A percentile compares a stretch with the other conserved stretches of the same genome.
Evolutionary conservation across 2,329 filamentous ascomycete species (phyloP).

Genomic region (Trichophyton rubrum): DNA sequence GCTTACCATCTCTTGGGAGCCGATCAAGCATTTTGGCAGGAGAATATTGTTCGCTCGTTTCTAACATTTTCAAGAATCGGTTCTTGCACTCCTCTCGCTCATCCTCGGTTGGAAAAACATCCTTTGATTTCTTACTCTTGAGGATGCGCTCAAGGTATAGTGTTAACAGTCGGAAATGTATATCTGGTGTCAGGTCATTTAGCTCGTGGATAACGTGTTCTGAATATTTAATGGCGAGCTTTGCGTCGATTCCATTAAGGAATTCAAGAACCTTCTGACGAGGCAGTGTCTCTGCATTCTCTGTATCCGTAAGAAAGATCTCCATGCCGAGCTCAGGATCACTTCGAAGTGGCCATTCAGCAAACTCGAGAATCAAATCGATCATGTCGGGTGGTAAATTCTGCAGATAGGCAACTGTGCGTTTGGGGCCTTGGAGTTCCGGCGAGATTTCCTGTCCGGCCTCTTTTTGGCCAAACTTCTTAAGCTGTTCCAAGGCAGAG

Average conservation of each 20-base stretch:
- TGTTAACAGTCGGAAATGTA: constrained; percentile 73
- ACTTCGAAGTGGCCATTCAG: constrained; percentile 68
- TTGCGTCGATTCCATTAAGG: constrained; percentile 54
- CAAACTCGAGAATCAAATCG: constrained; percentile 82
- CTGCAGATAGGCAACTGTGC: constrained; percentile 84
- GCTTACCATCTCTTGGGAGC: constrained; percentile 65
- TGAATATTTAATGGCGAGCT: constrained; percentile 67
- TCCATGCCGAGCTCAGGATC: constrained; percentile 74
- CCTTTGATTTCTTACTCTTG: constrained; percentile 27
- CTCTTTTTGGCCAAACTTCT: constrained; percentile 53
- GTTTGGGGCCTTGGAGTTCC: constrained; percentile 62
- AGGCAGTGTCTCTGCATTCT: constrained; percentile 84
- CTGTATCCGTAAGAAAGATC: constrained; percentile 81
- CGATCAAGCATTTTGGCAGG: constrained; percentile 62
- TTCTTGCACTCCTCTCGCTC: constrained; percentile 48
- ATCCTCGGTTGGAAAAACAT: constrained; percentile 27
- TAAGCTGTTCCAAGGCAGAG: constrained; percentile 69
- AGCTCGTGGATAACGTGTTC: constrained; percentile 85
- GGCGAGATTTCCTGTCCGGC: constrained; percentile 27
- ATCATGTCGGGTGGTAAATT: constrained; percentile 75
- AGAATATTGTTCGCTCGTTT: constrained; percentile 67
- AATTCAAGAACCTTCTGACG: constrained; percentile 64
- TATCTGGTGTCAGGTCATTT: constrained; percentile 68
- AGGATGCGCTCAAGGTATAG: constrained; percentile 50
- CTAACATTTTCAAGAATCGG: constrained; percentile 62